These are phyloP conservation scores for Morella rubra DNA, from an alignment of 306 rosid species.

Conservation along the genomic window DNA sequence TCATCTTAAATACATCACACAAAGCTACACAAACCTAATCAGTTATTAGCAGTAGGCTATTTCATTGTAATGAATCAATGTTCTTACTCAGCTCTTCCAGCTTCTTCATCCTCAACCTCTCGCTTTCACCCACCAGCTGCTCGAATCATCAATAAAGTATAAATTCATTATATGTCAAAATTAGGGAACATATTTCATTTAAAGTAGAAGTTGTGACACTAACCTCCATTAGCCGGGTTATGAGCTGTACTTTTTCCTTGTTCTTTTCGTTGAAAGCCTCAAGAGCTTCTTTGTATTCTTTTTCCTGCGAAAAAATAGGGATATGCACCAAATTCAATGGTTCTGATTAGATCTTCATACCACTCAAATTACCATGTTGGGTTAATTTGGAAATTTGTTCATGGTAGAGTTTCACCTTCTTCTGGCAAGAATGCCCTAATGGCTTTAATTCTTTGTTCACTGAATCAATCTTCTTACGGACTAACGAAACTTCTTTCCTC, in stretches of 20 bases:
- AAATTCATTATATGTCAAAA: not conserved
- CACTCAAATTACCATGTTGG: not conserved
- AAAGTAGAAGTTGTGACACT: conserved; percentile 16
- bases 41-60: conserved; percentile 44
- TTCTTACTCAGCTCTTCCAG: conserved; percentile 95
- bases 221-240: conserved; percentile 58
- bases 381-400: not conserved
- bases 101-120: conserved; percentile 94
- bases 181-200: conserved; percentile 7
- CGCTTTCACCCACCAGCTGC: conserved; percentile 68
- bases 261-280: conserved; percentile 94
- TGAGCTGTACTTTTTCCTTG: conserved; percentile 70
- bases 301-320: conserved; percentile 54
- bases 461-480: conserved; percentile 83
- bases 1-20: conserved; percentile 82
- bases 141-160: conserved; percentile 2
- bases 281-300: conserved; percentile 92
- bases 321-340: conserved; percentile 8
- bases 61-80: conserved; percentile 61
- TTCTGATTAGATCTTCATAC: not conserved
- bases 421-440: conserved; percentile 89
- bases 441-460: conserved; percentile 99
- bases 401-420: conserved; percentile 55
- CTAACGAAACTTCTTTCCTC: conserved; percentile 86
- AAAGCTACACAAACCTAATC: conserved; percentile 87